These are phyloP conservation scores for Grosmannia clavigera DNA, from an alignment of 2,329 filamentous ascomycete genomes.

Conservation along the genomic window DNA sequence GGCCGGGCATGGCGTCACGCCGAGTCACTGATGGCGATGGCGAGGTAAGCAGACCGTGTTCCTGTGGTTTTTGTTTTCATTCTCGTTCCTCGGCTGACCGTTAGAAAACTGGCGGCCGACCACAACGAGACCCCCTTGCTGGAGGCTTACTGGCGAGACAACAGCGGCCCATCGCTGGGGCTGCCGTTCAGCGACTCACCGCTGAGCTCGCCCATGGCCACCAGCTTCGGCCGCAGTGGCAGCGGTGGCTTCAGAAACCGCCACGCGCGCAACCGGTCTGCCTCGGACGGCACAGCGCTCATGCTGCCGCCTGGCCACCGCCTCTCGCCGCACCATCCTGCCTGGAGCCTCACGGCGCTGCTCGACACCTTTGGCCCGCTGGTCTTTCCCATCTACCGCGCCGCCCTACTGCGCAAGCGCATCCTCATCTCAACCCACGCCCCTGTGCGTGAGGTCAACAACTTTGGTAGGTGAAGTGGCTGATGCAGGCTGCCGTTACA, in stretches of 20 bases:
- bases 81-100: background rate
- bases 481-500: too few species aligned
- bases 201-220: conserved; percentile 34
- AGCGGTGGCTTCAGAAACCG: conserved; percentile 21
- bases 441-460: conserved; percentile 74
- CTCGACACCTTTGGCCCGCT: conserved; percentile 80
- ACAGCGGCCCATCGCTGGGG: conserved; percentile 21
- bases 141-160: conserved; percentile 68
- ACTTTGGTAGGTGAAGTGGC: conserved; percentile 54
- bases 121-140: conserved; percentile 50
- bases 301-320: conserved; percentile 48
- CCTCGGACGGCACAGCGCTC: conserved; percentile 48
- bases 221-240: conserved; percentile 20
- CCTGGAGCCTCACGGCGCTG: conserved; percentile 65
- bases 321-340: conserved; percentile 71
- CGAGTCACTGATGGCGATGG: conserved; percentile 59
- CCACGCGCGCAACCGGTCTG: conserved; percentile 44
- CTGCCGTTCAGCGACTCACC: conserved; percentile 32
- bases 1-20: conserved; percentile 87
- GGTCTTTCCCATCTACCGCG: conserved; percentile 81
- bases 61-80: too few species aligned
- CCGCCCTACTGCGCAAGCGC: conserved; percentile 73
- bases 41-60: conserved; percentile 37
- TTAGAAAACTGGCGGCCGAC: conserved; percentile 51
- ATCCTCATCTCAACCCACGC: conserved; percentile 79